Evolutionary conservation across 2,329 filamentous ascomycete genomes (phyloP).

Genomic region (Fusarium veterinarium): DNA sequence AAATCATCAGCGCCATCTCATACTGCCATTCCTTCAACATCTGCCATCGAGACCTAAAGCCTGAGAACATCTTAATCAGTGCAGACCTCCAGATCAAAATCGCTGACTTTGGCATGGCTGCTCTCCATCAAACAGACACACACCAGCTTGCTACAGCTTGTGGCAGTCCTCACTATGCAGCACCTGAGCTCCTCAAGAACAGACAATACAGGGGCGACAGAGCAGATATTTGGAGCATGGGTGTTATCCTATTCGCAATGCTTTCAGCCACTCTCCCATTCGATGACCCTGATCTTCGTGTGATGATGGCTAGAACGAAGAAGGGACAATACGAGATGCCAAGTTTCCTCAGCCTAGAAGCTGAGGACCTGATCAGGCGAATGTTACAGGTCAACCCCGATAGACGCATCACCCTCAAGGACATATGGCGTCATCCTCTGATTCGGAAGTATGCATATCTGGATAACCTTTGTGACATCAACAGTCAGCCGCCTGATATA

Average conservation of each 20-base stretch:
- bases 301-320: conserved; percentile 71
- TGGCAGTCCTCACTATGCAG: conserved; percentile 96
- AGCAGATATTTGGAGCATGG: conserved; percentile 95
- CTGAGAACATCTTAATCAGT: conserved; percentile 94
- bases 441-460: conserved; percentile 84
- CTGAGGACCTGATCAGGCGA: conserved; percentile 79
- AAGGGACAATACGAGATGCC: conserved; percentile 71
- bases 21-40: conserved; percentile 97
- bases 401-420: conserved; percentile 79
- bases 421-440: conserved; percentile 90
- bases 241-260: conserved; percentile 89
- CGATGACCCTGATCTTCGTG: conserved; percentile 71
- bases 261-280: conserved; percentile 88
- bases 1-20: conserved; percentile 90
- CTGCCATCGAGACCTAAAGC: conserved; percentile 95
- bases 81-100: conserved; percentile 84
- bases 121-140: conserved; percentile 81
- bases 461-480: conserved; percentile 70
- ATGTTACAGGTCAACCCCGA: conserved; percentile 85
- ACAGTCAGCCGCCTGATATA: conserved; percentile 65
- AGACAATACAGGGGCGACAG: conserved; percentile 83
- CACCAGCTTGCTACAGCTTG: conserved; percentile 89
- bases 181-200: conserved; percentile 87
- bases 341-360: conserved; percentile 72
- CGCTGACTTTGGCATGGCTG: conserved; percentile 98